Conservation (phyloP, 176 grass and related monocot genomes). For the Oryza meridionalis region DNA sequence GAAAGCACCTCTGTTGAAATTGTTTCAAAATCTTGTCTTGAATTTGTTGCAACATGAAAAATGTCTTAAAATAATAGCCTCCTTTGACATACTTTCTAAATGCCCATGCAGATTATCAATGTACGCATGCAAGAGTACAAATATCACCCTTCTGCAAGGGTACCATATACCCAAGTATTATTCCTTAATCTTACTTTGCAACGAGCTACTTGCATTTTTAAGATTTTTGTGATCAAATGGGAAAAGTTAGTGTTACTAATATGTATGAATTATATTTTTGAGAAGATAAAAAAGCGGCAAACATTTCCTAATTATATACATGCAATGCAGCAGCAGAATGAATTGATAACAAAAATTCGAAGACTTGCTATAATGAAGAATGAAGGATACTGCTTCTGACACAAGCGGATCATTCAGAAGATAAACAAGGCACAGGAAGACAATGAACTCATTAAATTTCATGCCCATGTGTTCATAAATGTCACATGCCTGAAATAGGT, state of each 20-base stretch:
- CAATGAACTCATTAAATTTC: conserved; percentile 99
- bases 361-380: conserved; percentile 3
- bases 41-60: not conserved
- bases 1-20: not conserved
- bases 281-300: not conserved
- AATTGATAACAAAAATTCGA: not conserved
- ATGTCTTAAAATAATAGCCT: not conserved
- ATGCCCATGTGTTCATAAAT: conserved; percentile 91
- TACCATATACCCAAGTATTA: not conserved
- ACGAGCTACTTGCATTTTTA: not conserved
- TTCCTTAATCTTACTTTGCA: conserved; percentile 13
- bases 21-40: conserved; percentile 1
- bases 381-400: conserved; percentile 89
- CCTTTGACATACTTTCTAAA: conserved; percentile 7
- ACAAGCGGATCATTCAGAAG: conserved; percentile 84
- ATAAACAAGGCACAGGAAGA: conserved; percentile 99
- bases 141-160: not conserved
- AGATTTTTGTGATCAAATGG: not conserved
- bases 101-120: not conserved
- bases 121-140: not conserved
- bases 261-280: not conserved
- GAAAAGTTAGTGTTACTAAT: conserved; percentile 7
- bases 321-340: conserved; percentile 5
- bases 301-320: not conserved
- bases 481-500: conserved; percentile 87